Base-by-base conservation (phyloP, 139 green algal genomes). In the Auxenochlorella pyrenoidosa region DNA sequence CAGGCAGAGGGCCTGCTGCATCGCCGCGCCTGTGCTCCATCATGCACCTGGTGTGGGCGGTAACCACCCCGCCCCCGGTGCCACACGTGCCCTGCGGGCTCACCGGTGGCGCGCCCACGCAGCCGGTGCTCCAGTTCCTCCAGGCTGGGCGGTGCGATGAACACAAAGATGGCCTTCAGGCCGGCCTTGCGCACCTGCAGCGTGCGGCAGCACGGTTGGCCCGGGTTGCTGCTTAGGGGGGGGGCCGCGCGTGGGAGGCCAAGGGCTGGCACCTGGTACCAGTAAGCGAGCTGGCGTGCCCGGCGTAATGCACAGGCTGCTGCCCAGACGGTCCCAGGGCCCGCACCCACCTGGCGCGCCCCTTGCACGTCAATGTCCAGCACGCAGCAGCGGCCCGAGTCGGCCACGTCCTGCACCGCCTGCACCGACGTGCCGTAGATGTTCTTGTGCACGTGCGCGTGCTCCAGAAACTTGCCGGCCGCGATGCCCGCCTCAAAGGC, bases 291-390 rank as follows among this genome's bases (percentile, higher is more conserved):
- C 24, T 72, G 65, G 26, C 26, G 34, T 32, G 28, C 66, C 24
- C 5, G 26, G 66, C 66, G 30, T 5, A 3, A 38, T 16, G 66
- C 30, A 3, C 66, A 10, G 30, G 3, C 10, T 38, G 75, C 40
- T 63, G 75, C 13, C 15, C 22, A 60, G 34, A 54, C 36, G 36
- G 4, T 2, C 2, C 71, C 5, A 30, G 36, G 26, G 54, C 12
- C 73, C 8, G 75, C 8, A 22, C 77, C 8, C 51, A 90, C 87
- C 84, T 90, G 88, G 36, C 90, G 85, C 16, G 87, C 87, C 77
- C 92, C 95, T 88, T 98, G 95, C 73, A 97, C 95, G 79, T 98
- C 95, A 47, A 98, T 97, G 89, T 98, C 95, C 54, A 98, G 92
- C 59, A 98, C 88, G 84, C 92, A 94, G 87, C 94, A 93, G 75